Percentiles rank a stretch among this genome's conserved stretches.
Conservation (phyloP, 805 yeast genomes). For the Kuraishia hungarica region DNA sequence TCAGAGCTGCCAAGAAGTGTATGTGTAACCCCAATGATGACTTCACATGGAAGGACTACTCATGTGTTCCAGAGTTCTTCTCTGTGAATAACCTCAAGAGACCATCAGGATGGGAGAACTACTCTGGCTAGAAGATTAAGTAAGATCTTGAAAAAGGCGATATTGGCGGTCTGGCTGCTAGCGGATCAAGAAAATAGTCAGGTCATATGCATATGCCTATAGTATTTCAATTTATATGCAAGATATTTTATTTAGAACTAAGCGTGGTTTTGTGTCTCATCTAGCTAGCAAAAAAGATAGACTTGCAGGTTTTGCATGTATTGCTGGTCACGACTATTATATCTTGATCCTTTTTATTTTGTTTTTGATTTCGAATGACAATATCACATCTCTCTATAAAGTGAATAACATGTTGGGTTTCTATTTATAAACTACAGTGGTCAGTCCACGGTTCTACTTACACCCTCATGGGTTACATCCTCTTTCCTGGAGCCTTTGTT, state of each 20-base stretch:
- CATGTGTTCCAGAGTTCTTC: conserved; percentile 62
- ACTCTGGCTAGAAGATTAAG: conserved; percentile 15
- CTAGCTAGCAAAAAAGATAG: neutral
- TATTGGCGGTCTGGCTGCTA: neutral
- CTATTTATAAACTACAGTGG: neutral
- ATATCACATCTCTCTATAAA: neutral
- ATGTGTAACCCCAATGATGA: conserved; percentile 65
- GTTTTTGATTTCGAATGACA: neutral
- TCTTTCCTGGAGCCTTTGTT: too few relatives aligned
- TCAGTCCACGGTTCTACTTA: too few relatives aligned
- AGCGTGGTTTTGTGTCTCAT: neutral
- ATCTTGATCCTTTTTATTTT: too few relatives aligned
- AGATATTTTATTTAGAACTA: neutral
- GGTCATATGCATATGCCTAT: too few relatives aligned
- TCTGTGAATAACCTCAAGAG: conserved; percentile 44
- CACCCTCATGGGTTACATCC: too few relatives aligned
- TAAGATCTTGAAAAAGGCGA: neutral
- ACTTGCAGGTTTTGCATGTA: neutral
- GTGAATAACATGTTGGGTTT: neutral
- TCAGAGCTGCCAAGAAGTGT: conserved; percentile 58
- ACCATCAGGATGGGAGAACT: conserved; percentile 66
- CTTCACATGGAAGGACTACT: conserved; percentile 68
- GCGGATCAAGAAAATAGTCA: too few relatives aligned
- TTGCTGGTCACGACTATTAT: neutral
- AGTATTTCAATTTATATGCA: neutral